These are phyloP conservation scores for Aureobasidium melanogenum DNA, from an alignment of 2,329 filamentous ascomycete species.

Conservation along the genomic window DNA sequence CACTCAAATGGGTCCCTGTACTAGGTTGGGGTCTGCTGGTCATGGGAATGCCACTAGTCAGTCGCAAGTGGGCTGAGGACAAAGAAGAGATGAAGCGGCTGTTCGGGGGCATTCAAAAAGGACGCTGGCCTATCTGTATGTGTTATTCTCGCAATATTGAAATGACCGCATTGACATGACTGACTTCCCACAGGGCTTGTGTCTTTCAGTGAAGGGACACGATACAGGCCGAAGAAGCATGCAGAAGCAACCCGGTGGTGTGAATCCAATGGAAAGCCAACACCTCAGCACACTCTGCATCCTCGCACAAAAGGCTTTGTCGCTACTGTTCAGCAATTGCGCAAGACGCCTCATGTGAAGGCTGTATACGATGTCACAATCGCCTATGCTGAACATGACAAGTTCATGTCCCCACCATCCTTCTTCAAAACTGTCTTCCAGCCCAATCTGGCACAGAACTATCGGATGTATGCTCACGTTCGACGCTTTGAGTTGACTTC, in stretches of 20 bases:
- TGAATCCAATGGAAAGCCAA: slow-evolving; percentile 38
- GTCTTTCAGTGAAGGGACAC: slow-evolving; percentile 55
- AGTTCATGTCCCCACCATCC: slow-evolving; percentile 25
- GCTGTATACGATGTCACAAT: slow-evolving; percentile 32
- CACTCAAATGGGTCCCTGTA: slow-evolving; percentile 51
- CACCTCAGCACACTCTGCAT: slow-evolving; percentile 51
- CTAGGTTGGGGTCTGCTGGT: slow-evolving; percentile 57
- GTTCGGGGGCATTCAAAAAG: slow-evolving; percentile 44
- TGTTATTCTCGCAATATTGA: slow-evolving; percentile 11
- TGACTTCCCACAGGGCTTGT: slow-evolving; percentile 46
- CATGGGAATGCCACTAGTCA: slow-evolving; percentile 57
- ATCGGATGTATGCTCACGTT: slow-evolving; percentile 27
- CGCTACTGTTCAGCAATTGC: slow-evolving; percentile 48
- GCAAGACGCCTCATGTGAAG: slow-evolving; percentile 23
- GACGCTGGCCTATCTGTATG: slow-evolving; percentile 47
- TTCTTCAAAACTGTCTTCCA: slow-evolving; percentile 25
- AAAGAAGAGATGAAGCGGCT: slow-evolving; percentile 48
- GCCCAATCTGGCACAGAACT: slow-evolving; percentile 19
- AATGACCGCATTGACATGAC: background rate
- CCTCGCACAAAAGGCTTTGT: slow-evolving; percentile 54
- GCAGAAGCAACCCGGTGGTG: slow-evolving; percentile 45
- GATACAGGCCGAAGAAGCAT: slow-evolving; percentile 48
- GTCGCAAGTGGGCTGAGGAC: slow-evolving; percentile 50
- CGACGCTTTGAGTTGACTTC: slow-evolving; percentile 22
- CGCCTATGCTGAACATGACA: slow-evolving; percentile 24